Evolutionary conservation across 2,329 filamentous ascomycete genomes (phyloP), one percentile per base, ranked within the genome.

Genomic region (Microcera coccophila): DNA sequence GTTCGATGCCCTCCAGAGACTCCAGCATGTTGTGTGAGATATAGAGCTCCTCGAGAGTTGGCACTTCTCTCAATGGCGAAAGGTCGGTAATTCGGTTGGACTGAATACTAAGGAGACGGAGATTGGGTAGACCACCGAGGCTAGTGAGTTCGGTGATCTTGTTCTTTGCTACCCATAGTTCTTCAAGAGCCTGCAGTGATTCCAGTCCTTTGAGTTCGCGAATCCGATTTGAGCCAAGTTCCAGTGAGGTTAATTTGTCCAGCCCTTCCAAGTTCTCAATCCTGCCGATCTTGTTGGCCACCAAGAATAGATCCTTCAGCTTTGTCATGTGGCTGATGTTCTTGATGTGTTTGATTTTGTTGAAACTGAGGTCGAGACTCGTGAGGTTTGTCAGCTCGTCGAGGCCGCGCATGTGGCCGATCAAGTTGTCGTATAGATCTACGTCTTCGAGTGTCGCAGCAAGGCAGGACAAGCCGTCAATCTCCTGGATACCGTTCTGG

Each of bases 311-410:
- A 54, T 97, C 89, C 49, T 77, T 85, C 44, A 97, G 76, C 41
- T 89, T 77, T 17, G 72, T 84, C 45, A 98, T 71, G 58, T 91
- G 85, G 45, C 78, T 77, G 52, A 97, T 72, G 58, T 91, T 82
- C 68, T 95, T 95, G 72, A 98, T 95, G 68, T 96, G 90, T 66
- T 95, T 96, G 72, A 98, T 91, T 73, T 97, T 97, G 74, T 98
- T 98, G 79, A 96, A 98, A 65, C 87, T 94, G 39, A 98, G 75
- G 63, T 98, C 93, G 41, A 98, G 79, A 43, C 73, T 85, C 5
- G 79, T 88, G 41, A 98, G 78, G 48, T 86, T 76, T 11, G 76
- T 80, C 44, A 96, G 79, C 35, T 81, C 74, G 41, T 96, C 90
- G 35, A 98, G 76, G 21, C 87, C 87, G 53, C 84, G 83, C 66